Base-by-base conservation (phyloP, 1,139 yeast genomes). In the Pichia cactophila region DNA sequence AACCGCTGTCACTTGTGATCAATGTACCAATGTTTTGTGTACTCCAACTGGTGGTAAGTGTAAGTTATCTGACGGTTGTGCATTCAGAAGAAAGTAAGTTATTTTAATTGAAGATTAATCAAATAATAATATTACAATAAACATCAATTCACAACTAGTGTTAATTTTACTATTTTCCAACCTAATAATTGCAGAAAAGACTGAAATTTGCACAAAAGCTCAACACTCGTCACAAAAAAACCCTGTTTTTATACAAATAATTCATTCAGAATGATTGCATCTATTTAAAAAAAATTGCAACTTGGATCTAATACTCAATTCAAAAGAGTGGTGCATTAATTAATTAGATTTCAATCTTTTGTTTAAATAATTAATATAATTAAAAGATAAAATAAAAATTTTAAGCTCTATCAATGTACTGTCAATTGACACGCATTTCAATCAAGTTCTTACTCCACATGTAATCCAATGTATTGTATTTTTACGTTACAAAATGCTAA, bases 11-110 rank as follows among this genome's bases (percentile, higher is more conserved):
- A 86, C 97, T 71, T 92, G 98, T 81, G 97, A 94, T 70, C 83
- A 95, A 61, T 92, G 98, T 78, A 86, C 97, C 66, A 90, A 96
- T 63, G 97, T 92, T 61, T 86, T 92, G 71, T 90, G 97, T 78
- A 86, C 94, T 72, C 98, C 98, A 71, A 88, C 97, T 63, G 98
- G 98, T 81, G 98, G 98, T 81, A 92, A 92, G 83, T 97, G 97
- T 70, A 89, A 87, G 78, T 85, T 92, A 75, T 87, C 97, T 66
- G 98, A 92, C 80, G 98, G 98, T 73, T 86, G 94, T 71, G 92
- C 98, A 69, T 92, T 88, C 95, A 89, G 98, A 85, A 87, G 87
- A 80, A 92, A 92, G 86, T 92, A 89, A 83, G 69, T 64, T 14
- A 33, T 31, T 44, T 23, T 23, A 23, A 8, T 23, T 10, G 12